Conservation (phyloP, 139 green algal genomes). For the Mesotaenium endlicherianum region DNA sequence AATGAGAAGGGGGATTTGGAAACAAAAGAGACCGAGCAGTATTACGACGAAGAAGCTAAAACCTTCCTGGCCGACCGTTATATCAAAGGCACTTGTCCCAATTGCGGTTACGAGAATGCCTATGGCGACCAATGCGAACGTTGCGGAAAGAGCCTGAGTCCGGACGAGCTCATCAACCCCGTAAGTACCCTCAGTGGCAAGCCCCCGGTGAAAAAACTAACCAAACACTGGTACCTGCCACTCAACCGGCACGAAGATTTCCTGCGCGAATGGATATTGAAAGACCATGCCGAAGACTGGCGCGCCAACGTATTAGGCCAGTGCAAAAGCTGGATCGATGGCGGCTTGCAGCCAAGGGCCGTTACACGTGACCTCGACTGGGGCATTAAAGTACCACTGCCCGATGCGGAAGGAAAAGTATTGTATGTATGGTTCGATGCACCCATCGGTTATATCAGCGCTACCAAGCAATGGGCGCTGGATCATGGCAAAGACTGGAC, state of each 20-base stretch:
- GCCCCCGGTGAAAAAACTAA: neutral
- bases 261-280: neutral
- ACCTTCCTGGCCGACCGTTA: conserved; percentile 90
- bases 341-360: conserved; percentile 87
- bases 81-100: conserved; percentile 88
- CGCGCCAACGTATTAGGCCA: conserved; percentile 56
- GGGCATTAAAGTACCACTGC: conserved; percentile 82
- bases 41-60: conserved; percentile 79
- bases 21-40: neutral
- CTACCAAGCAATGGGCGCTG: conserved; percentile 82
- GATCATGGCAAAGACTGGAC: conserved; percentile 64
- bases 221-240: neutral
- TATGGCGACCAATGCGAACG: conserved; percentile 85
- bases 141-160: conserved; percentile 85
- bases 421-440: conserved; percentile 99
- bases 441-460: conserved; percentile 94
- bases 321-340: conserved; percentile 86
- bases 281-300: conserved; percentile 6
- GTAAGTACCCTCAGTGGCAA: neutral
- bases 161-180: conserved; percentile 74
- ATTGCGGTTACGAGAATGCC: conserved; percentile 85
- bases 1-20: neutral
- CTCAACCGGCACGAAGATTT: neutral
- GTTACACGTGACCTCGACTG: conserved; percentile 96
- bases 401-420: conserved; percentile 76